Evolutionary conservation across 768 basidiomycete species (phyloP).

Genomic region (Leccinum ochraceum): DNA sequence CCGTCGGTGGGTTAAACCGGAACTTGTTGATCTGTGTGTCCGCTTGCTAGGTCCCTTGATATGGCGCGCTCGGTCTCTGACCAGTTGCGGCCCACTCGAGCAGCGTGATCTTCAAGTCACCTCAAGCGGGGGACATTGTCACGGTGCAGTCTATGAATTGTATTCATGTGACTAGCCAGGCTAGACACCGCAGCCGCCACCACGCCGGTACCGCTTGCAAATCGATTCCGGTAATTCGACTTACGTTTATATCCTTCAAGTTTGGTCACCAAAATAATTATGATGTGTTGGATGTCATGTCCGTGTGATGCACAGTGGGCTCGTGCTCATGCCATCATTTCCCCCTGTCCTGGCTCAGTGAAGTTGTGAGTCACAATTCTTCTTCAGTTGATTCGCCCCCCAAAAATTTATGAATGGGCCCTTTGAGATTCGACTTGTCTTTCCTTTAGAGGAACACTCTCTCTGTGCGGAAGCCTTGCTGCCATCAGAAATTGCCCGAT

Average conservation of each 20-base stretch:
- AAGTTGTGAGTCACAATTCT: conserved; percentile 3
- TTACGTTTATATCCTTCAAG: conserved; percentile 16
- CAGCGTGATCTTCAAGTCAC: conserved; percentile 8
- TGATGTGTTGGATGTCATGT: conserved; percentile 28
- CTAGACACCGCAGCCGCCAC: conserved; percentile 11
- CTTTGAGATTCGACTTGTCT: conserved; percentile 9
- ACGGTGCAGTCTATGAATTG: not conserved
- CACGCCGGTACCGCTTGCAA: conserved; percentile 24
- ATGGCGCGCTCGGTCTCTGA: not conserved
- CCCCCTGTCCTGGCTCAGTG: conserved; percentile 1
- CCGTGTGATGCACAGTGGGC: conserved; percentile 20
- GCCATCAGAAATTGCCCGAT: not conserved
- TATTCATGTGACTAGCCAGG: conserved; percentile 1
- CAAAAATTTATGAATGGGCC: not conserved
- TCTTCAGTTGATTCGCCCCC: conserved; percentile 19
- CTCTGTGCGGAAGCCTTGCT: not conserved
- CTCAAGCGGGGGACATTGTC: conserved; percentile 5
- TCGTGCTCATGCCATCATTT: conserved; percentile 7
- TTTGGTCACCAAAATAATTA: conserved; percentile 10
- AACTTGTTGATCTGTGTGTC: conserved; percentile 1
- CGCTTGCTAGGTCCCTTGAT: conserved; percentile 1
- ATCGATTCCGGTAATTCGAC: conserved; percentile 18
- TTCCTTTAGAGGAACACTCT: not conserved
- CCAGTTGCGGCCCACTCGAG: not conserved
- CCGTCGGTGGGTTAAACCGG: conserved; percentile 9